phyloP scores from a whole-genome alignment of 345 rosid species.

The Triadica sebifera region DNA sequence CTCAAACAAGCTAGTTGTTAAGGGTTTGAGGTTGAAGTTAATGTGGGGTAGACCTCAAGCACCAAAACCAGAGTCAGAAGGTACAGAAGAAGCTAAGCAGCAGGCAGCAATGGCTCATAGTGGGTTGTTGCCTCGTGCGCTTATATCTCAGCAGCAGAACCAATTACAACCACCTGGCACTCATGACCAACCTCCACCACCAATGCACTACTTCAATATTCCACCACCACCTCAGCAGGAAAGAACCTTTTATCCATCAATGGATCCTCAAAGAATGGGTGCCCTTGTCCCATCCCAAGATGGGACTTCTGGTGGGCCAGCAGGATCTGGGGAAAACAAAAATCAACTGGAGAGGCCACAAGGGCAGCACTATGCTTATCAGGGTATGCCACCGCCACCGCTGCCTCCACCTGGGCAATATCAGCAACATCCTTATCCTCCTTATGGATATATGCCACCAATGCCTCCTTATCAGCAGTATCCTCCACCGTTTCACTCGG shows the following conservation, averaged over 20 bases:
- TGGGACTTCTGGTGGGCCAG: constrained; percentile 38
- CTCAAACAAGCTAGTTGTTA: constrained; percentile 76
- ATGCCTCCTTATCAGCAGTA: constrained; percentile 68
- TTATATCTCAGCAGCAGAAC: constrained; percentile 85
- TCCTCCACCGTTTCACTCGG: constrained; percentile 45
- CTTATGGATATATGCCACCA: constrained; percentile 64
- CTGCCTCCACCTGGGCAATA: constrained; percentile 49
- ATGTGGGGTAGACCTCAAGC: constrained; percentile 96
- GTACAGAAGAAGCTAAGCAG: constrained; percentile 65
- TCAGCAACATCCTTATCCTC: constrained; percentile 53
- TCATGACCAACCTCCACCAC: constrained; percentile 56
- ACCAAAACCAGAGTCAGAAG: constrained; percentile 69
- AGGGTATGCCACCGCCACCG: constrained; percentile 38
- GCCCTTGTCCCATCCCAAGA: constrained; percentile 75
- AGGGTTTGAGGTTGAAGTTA: constrained; percentile 86
- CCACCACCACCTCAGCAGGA: constrained; percentile 70
- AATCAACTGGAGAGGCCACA: constrained; percentile 45
- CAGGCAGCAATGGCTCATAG: constrained; percentile 65
- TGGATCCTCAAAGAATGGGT: constrained; percentile 99
- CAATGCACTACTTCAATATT: constrained; percentile 70
- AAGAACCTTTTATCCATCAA: constrained; percentile 81
- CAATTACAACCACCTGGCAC: constrained; percentile 43
- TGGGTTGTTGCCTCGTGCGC: constrained; percentile 81
- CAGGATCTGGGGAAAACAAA: constrained; percentile 45
- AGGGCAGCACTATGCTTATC: constrained; percentile 57